phyloP scores from a whole-genome alignment of 1,284 basidiomycete genomes.

The Melanopsichium pennsylvanicum region DNA sequence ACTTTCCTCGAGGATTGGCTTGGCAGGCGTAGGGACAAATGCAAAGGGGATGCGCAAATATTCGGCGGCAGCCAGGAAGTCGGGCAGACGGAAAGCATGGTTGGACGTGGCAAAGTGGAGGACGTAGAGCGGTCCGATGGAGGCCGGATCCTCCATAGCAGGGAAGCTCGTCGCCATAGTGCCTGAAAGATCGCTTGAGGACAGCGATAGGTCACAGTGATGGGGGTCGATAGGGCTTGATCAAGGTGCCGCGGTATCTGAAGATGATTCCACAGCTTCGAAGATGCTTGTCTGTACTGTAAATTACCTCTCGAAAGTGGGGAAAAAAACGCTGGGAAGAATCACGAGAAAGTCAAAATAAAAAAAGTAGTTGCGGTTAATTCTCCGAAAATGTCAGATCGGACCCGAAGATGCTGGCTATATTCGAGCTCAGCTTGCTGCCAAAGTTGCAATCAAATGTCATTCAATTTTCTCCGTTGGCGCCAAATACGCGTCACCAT shows the following conservation, averaged over 20 bases:
- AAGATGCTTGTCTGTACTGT: no score
- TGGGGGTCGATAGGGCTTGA: no score
- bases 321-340: slow-evolving; percentile 1
- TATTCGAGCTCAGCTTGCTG: no score
- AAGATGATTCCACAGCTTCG: no score
- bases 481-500: slow-evolving; percentile 12
- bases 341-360: background rate
- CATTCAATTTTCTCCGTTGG: slow-evolving; percentile 34
- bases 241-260: no score
- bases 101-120: slow-evolving; percentile 58
- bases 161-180: slow-evolving; percentile 28
- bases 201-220: no score
- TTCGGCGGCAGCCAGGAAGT: slow-evolving; percentile 54
- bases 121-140: slow-evolving; percentile 55
- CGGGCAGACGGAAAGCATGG: slow-evolving; percentile 54
- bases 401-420: slow-evolving; percentile 17
- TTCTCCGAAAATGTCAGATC: slow-evolving; percentile 8
- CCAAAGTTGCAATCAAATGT: slow-evolving; percentile 50
- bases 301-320: background rate
- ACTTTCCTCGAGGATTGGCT: slow-evolving; percentile 27
- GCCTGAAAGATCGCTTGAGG: background rate
- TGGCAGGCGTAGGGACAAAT: slow-evolving; percentile 51
- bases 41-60: slow-evolving; percentile 52
- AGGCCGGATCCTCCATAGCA: slow-evolving; percentile 24
- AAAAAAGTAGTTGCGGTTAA: slow-evolving; percentile 7